A percentile compares a stretch with the other conserved stretches of the same genome.
phyloP scores from a whole-genome alignment of 2,329 filamentous ascomycete genomes.

The Talaromyces sp. region DNA sequence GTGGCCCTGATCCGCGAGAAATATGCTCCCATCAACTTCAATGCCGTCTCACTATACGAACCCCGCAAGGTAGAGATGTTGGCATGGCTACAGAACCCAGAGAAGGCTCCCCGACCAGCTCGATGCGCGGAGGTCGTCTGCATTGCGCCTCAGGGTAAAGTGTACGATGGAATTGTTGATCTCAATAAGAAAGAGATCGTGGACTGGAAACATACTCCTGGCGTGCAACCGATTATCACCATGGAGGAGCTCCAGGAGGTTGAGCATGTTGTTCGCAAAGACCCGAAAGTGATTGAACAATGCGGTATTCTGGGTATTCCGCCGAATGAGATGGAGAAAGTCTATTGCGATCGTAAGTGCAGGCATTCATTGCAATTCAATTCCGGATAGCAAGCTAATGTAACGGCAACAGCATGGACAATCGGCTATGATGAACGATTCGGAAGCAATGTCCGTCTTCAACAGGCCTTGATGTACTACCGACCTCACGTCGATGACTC shows the following conservation, averaged over 20 bases:
- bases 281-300: conserved; percentile 86
- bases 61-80: conserved; percentile 82
- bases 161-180: conserved; percentile 80
- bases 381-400: background rate
- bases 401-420: conserved; percentile 65
- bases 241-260: conserved; percentile 85
- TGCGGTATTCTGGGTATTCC: conserved; percentile 79
- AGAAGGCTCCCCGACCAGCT: conserved; percentile 59
- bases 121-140: conserved; percentile 79
- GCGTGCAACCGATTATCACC: conserved; percentile 83
- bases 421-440: conserved; percentile 92
- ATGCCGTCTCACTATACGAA: conserved; percentile 80
- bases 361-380: background rate
- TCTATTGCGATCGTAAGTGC: conserved; percentile 78
- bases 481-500: conserved; percentile 78
- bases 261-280: conserved; percentile 70
- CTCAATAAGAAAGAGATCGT: conserved; percentile 63
- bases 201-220: conserved; percentile 71
- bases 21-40: conserved; percentile 73
- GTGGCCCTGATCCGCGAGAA: conserved; percentile 67
- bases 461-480: conserved; percentile 96
- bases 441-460: conserved; percentile 71
- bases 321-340: conserved; percentile 83
- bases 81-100: conserved; percentile 68
- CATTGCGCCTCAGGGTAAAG: conserved; percentile 72